A percentile compares a stretch with the other conserved stretches of the same genome.
phyloP scores from a whole-genome alignment of 1,284 basidiomycete species.

The Cryptococcus sp. region DNA sequence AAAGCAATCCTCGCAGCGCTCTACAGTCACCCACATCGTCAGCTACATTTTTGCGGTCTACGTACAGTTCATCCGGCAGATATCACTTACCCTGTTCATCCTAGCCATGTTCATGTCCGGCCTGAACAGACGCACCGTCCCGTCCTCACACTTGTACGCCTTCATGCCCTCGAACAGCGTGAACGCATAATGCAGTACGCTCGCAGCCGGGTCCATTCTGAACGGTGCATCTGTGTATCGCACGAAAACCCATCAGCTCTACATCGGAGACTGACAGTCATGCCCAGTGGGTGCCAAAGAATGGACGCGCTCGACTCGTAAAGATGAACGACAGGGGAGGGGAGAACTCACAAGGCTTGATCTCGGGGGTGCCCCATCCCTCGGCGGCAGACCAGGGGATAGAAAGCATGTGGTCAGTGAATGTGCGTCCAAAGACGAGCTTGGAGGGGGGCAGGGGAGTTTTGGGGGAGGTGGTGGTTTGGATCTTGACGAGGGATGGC shows the following conservation, averaged over 20 bases:
- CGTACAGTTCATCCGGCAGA: constrained; percentile 11
- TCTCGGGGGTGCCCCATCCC: constrained; percentile 82
- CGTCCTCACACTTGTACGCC: constrained; percentile 78
- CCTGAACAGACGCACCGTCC: constrained; percentile 81
- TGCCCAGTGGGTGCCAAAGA: background rate
- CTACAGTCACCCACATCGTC: constrained; percentile 9
- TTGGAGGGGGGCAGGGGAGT: constrained; percentile 45
- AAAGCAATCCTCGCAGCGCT: constrained; percentile 50
- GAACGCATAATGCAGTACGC: constrained; percentile 88
- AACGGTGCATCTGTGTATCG: constrained; percentile 77
- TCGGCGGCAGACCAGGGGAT: constrained; percentile 69
- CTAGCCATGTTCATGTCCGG: constrained; percentile 95
- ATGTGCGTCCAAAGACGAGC: constrained; percentile 56
- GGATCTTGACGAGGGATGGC: constrained; percentile 51
- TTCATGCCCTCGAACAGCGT: constrained; percentile 90
- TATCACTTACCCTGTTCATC: constrained; percentile 52
- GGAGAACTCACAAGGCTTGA: constrained; percentile 68
- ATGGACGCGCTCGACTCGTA: too few species aligned
- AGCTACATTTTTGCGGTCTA: background rate
- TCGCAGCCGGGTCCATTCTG: constrained; percentile 72
- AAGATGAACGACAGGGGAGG: background rate
- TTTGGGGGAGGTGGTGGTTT: constrained; percentile 52
- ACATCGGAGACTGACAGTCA: background rate
- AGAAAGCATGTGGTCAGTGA: constrained; percentile 88
- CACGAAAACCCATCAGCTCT: background rate